Conservation (phyloP, 139 green algal species). For the Deuterostichococcus epilithicus region DNA sequence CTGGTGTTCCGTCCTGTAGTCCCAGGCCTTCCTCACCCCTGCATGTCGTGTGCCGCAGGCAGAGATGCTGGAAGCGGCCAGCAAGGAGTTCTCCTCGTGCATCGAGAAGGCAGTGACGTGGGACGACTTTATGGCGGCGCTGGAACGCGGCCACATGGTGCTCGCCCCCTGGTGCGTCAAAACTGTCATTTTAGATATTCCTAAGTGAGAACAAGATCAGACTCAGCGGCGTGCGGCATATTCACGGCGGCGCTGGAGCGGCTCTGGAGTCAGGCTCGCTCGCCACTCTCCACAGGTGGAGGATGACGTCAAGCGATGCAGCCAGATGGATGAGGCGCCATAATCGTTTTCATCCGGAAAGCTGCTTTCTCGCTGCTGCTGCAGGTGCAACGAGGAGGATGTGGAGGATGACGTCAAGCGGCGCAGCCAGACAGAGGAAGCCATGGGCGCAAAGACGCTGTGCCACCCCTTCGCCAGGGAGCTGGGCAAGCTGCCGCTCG, state of each 20-base stretch:
- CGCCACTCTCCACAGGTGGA: too few relatives aligned
- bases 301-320: constrained; percentile 87
- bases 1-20: too few relatives aligned
- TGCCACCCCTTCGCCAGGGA: constrained; percentile 86
- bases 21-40: not conserved
- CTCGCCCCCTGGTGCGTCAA: constrained; percentile 84
- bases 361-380: not conserved
- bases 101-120: constrained; percentile 72
- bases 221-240: not conserved
- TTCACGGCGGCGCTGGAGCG: not conserved
- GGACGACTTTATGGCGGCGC: constrained; percentile 91
- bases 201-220: not conserved
- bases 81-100: constrained; percentile 48
- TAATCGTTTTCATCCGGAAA: not conserved
- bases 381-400: constrained; percentile 65
- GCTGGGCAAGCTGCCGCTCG: constrained; percentile 74
- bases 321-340: too few relatives aligned
- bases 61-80: constrained; percentile 74
- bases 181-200: not conserved
- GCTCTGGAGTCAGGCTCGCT: too few relatives aligned
- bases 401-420: constrained; percentile 93
- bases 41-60: constrained; percentile 18
- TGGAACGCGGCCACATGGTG: constrained; percentile 88
- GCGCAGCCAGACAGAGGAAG: constrained; percentile 65
- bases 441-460: constrained; percentile 94